phyloP scores from a whole-genome alignment of 2,329 filamentous ascomycete species.

The Trichoderma atrobrunneum region DNA sequence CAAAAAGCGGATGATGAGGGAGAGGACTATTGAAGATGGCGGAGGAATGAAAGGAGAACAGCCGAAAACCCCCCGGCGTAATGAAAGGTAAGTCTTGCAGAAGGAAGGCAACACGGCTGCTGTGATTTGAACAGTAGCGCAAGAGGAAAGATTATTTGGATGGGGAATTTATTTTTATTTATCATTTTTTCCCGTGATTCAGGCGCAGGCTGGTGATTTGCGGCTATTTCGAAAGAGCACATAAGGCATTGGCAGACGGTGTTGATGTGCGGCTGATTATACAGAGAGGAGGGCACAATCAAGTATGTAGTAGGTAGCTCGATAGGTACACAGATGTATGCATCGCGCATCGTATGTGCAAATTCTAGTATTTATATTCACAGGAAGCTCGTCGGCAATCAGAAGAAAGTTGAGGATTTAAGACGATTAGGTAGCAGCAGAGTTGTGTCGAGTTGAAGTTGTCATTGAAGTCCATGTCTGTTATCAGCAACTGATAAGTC shows the following conservation, averaged over 20 bases:
- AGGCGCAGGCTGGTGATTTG: conserved; percentile 20
- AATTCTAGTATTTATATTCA: not conserved
- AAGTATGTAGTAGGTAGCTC: not conserved
- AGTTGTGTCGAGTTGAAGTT: not conserved
- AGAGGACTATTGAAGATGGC: not conserved
- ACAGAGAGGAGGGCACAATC: not conserved
- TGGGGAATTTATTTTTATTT: not conserved
- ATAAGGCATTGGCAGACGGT: conserved; percentile 1
- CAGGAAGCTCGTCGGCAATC: not conserved
- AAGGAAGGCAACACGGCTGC: not conserved
- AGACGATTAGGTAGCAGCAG: too few species aligned
- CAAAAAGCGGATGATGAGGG: not conserved
- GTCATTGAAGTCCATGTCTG: not conserved
- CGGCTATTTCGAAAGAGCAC: conserved; percentile 7
- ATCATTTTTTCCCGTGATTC: not conserved
- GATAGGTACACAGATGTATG: not conserved
- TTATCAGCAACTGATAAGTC: not conserved
- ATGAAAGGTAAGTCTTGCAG: conserved; percentile 6
- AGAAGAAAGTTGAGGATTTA: not conserved
- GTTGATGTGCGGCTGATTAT: conserved; percentile 13
- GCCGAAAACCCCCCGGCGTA: not conserved
- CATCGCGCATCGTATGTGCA: not conserved
- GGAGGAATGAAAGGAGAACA: not conserved
- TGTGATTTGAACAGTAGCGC: not conserved
- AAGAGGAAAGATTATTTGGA: conserved; percentile 9